Percentiles rank a stretch among this genome's conserved stretches.
These are phyloP conservation scores for Penicillium sp. DNA, from an alignment of 2,329 filamentous ascomycete genomes.

Conservation along the genomic window DNA sequence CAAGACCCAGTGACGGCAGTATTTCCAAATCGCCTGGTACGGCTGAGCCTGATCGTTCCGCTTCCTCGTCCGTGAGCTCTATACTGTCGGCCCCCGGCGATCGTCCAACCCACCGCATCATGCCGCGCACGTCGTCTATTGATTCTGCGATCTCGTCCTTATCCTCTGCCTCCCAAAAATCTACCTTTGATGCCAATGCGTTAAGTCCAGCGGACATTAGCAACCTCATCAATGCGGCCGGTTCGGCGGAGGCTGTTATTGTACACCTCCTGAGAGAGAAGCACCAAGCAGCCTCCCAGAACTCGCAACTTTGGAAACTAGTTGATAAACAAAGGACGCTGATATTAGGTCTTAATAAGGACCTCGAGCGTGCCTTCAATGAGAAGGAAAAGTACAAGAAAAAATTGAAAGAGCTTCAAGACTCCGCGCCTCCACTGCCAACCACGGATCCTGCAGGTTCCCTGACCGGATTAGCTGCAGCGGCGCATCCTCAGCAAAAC, in stretches of 20 bases:
- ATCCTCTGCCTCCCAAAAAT: constrained; percentile 62
- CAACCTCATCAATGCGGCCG: constrained; percentile 77
- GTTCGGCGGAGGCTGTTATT: constrained; percentile 85
- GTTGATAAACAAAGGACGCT: constrained; percentile 96
- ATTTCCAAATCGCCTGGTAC: constrained; percentile 29
- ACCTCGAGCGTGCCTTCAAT: constrained; percentile 84
- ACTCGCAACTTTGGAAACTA: constrained; percentile 88
- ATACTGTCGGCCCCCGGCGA: constrained; percentile 32
- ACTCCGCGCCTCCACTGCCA: constrained; percentile 45
- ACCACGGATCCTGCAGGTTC: constrained; percentile 10
- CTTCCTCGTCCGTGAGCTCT: constrained; percentile 34
- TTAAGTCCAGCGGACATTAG: constrained; percentile 73
- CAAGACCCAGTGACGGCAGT: constrained; percentile 22
- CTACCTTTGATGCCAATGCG: constrained; percentile 56
- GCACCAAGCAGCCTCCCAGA: constrained; percentile 82
- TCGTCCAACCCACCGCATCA: constrained; percentile 34
- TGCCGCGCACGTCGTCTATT: constrained; percentile 79
- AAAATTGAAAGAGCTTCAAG: constrained; percentile 76
- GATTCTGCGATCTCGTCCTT: constrained; percentile 87
- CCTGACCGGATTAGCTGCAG: neutral
- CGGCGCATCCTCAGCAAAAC: neutral
- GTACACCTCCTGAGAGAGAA: constrained; percentile 89
- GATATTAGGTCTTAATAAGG: constrained; percentile 91
- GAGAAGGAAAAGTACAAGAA: constrained; percentile 93
- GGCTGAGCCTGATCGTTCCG: constrained; percentile 28